Percentiles rank a stretch among this genome's conserved stretches.
phyloP scores from a whole-genome alignment of 1,284 basidiomycete species.

The Apiotrichum montevideense region DNA sequence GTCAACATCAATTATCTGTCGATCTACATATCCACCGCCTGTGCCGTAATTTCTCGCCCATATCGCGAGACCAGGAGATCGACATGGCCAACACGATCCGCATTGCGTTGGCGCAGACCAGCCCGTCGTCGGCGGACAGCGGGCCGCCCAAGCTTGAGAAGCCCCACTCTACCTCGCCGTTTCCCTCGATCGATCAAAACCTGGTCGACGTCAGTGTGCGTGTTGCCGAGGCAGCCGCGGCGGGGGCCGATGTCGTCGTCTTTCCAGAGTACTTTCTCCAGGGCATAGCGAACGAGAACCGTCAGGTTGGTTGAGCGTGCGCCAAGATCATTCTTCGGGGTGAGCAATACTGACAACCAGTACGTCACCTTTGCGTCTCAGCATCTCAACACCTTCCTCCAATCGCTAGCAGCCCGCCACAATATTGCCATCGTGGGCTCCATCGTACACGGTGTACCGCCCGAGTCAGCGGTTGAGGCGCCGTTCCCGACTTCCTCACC shows the following conservation, averaged over 20 bases:
- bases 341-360: slow-evolving; percentile 14
- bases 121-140: slow-evolving; percentile 14
- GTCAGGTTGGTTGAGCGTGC: slow-evolving; percentile 30
- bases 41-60: too few relatives aligned
- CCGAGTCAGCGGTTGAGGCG: background rate
- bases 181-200: slow-evolving; percentile 31
- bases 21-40: too few relatives aligned
- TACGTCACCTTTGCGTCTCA: slow-evolving; percentile 35
- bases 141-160: slow-evolving; percentile 12
- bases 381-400: slow-evolving; percentile 26
- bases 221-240: slow-evolving; percentile 22
- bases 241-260: slow-evolving; percentile 37
- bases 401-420: slow-evolving; percentile 25
- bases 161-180: slow-evolving; percentile 18
- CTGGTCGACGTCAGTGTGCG: slow-evolving; percentile 10
- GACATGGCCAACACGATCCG: slow-evolving; percentile 9
- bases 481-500: slow-evolving; percentile 21
- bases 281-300: slow-evolving; percentile 34
- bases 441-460: slow-evolving; percentile 31
- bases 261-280: slow-evolving; percentile 48
- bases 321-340: background rate
- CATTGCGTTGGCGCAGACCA: slow-evolving; percentile 41
- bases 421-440: slow-evolving; percentile 35
- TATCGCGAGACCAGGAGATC: too few relatives aligned
- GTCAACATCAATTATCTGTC: too few relatives aligned